Evolutionary conservation across 2,329 filamentous ascomycete species (phyloP).

Genomic region (Talaromyces pinophilus): DNA sequence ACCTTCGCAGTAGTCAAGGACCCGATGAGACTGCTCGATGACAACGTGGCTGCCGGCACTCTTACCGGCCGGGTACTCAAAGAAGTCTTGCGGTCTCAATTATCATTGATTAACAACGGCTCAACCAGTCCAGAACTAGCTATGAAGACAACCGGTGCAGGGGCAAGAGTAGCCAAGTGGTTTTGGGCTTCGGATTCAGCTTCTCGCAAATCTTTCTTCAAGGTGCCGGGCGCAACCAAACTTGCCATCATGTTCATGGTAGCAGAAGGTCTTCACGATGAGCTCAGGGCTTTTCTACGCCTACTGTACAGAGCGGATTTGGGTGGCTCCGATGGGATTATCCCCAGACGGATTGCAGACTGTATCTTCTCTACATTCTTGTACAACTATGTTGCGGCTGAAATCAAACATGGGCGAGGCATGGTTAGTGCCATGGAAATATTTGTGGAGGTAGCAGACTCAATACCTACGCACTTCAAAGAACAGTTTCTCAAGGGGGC

Average conservation of each 20-base stretch:
- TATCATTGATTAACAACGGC: slow-evolving; percentile 32
- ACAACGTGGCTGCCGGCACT: slow-evolving; percentile 42
- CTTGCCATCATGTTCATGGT: slow-evolving; percentile 43
- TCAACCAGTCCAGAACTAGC: slow-evolving; percentile 29
- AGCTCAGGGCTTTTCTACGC: slow-evolving; percentile 39
- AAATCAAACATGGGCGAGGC: slow-evolving; percentile 37
- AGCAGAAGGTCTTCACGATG: slow-evolving; percentile 38
- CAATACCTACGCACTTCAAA: not conserved
- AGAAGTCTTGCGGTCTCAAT: slow-evolving; percentile 38
- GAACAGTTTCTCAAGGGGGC: slow-evolving; percentile 30
- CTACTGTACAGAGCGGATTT: slow-evolving; percentile 34
- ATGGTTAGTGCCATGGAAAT: slow-evolving; percentile 35
- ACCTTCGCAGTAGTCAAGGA: slow-evolving; percentile 30
- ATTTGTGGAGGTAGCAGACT: slow-evolving; percentile 25
- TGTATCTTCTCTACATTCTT: slow-evolving; percentile 33
- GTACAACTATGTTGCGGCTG: slow-evolving; percentile 36
- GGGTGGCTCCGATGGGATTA: slow-evolving; percentile 30
- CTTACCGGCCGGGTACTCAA: slow-evolving; percentile 31
- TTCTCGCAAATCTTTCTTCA: slow-evolving; percentile 35
- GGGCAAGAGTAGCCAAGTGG: slow-evolving; percentile 42
- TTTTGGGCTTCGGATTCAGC: slow-evolving; percentile 41
- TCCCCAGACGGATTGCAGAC: slow-evolving; percentile 28
- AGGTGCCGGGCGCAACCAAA: slow-evolving; percentile 28
- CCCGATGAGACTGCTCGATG: slow-evolving; percentile 41
- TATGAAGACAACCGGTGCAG: slow-evolving; percentile 39